A percentile compares a stretch with the other conserved stretches of the same genome.
Evolutionary conservation across 805 yeast species (phyloP).

Genomic region (Wickerhamomyces xylosicus): DNA sequence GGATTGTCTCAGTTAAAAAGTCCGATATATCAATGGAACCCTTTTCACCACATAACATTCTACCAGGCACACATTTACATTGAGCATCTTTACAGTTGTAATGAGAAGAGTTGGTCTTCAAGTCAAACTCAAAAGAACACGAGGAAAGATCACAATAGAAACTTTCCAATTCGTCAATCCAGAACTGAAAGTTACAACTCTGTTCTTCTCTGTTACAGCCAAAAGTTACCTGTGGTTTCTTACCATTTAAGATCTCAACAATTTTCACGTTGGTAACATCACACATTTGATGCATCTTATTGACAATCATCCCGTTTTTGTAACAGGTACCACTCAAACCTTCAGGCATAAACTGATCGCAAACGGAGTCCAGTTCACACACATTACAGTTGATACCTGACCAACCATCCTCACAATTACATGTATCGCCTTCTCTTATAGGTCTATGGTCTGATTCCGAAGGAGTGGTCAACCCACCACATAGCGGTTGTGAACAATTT

Average conservation of each 20-base stretch:
- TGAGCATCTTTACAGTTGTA: slow-evolving; percentile 68
- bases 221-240: slow-evolving; percentile 86
- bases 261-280: slow-evolving; percentile 88
- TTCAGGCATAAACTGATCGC: slow-evolving; percentile 84
- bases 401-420: slow-evolving; percentile 86
- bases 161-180: slow-evolving; percentile 88
- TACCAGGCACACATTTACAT: slow-evolving; percentile 88
- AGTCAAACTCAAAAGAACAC: slow-evolving; percentile 65
- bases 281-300: slow-evolving; percentile 81
- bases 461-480: slow-evolving; percentile 73
- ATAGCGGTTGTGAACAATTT: slow-evolving; percentile 80
- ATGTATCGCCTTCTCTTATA: slow-evolving; percentile 35
- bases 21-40: slow-evolving; percentile 95
- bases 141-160: slow-evolving; percentile 75
- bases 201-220: slow-evolving; percentile 63
- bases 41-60: slow-evolving; percentile 87
- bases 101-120: slow-evolving; percentile 53
- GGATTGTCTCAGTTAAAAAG: slow-evolving; percentile 78
- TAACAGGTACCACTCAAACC: slow-evolving; percentile 84
- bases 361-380: slow-evolving; percentile 62
- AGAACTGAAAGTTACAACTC: slow-evolving; percentile 83
- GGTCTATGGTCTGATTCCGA: slow-evolving; percentile 42
- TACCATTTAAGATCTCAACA: slow-evolving; percentile 66
- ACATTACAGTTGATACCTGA: slow-evolving; percentile 87
- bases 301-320: slow-evolving; percentile 72